These are phyloP conservation scores for Trametes pubescens DNA, from an alignment of 1,284 basidiomycete species.

Conservation along the genomic window DNA sequence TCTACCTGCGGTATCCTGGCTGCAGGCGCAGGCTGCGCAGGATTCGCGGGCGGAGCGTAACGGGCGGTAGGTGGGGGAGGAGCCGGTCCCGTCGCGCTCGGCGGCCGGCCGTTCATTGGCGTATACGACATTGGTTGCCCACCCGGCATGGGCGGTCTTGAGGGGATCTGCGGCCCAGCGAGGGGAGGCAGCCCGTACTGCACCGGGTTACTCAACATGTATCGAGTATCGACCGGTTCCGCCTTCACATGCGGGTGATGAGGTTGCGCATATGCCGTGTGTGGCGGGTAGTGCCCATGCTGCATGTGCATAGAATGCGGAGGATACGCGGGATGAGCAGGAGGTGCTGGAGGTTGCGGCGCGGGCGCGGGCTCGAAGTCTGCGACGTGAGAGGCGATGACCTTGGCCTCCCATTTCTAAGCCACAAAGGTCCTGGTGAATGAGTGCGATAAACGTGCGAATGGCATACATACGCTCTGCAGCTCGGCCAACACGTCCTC, in stretches of 20 bases:
- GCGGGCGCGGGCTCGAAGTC: conserved; percentile 80
- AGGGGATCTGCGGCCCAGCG: conserved; percentile 67
- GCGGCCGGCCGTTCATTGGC: conserved; percentile 26
- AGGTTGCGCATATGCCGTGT: conserved; percentile 48
- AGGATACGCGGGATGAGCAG: conserved; percentile 41
- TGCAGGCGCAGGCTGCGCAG: conserved; percentile 24
- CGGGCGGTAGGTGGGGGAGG: conserved; percentile 41
- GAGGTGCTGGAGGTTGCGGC: conserved; percentile 51
- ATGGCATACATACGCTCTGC: conserved; percentile 74
- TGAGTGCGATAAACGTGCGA: conserved; percentile 17
- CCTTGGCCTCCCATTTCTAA: conserved; percentile 95
- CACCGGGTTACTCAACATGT: conserved; percentile 58
- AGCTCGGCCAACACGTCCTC: conserved; percentile 91
- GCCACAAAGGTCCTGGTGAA: conserved; percentile 24
- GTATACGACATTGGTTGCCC: conserved; percentile 47
- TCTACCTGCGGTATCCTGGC: conserved; percentile 75
- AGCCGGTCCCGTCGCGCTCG: conserved; percentile 32
- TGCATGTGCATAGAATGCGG: conserved; percentile 39
- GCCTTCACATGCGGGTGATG: conserved; percentile 63
- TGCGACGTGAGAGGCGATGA: conserved; percentile 91
- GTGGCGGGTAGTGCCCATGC: conserved; percentile 48
- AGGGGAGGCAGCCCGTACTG: conserved; percentile 67
- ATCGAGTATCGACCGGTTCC: conserved; percentile 72
- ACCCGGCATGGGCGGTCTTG: conserved; percentile 51
- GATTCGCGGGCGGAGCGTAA: conserved; percentile 29